These are phyloP conservation scores for Cercophora samala DNA, from an alignment of 495 filamentous ascomycete species.

Conservation along the genomic window DNA sequence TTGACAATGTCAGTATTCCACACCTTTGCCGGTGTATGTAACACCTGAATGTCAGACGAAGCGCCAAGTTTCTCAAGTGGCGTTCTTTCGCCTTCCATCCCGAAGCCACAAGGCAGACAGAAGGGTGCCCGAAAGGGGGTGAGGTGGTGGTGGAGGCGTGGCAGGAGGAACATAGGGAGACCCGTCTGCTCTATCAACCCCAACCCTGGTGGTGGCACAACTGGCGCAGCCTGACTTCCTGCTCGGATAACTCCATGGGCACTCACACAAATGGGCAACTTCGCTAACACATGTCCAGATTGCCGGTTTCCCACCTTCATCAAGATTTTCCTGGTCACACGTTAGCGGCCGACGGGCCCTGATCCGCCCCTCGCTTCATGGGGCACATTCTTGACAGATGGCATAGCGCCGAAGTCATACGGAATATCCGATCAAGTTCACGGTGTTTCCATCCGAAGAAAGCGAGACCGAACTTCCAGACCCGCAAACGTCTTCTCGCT, in stretches of 20 bases:
- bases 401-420: not conserved
- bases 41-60: not conserved
- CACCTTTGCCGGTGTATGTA: not conserved
- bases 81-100: not conserved
- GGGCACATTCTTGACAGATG: not conserved
- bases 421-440: not conserved
- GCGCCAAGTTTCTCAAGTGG: not conserved
- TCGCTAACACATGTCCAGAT: not conserved
- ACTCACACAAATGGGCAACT: not conserved
- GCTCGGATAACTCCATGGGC: not conserved
- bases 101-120: constrained; percentile 5
- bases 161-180: not conserved
- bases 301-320: not conserved
- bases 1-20: not conserved
- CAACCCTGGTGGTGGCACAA: not conserved
- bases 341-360: not conserved
- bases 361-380: not conserved
- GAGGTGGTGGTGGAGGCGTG: not conserved
- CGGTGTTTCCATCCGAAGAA: not conserved
- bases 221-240: not conserved
- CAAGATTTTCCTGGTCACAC: not conserved
- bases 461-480: not conserved
- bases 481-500: not conserved
- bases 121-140: not conserved
- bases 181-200: not conserved